Conservation (phyloP, 1,284 basidiomycete genomes). For the Macrocystidia cucumis region DNA sequence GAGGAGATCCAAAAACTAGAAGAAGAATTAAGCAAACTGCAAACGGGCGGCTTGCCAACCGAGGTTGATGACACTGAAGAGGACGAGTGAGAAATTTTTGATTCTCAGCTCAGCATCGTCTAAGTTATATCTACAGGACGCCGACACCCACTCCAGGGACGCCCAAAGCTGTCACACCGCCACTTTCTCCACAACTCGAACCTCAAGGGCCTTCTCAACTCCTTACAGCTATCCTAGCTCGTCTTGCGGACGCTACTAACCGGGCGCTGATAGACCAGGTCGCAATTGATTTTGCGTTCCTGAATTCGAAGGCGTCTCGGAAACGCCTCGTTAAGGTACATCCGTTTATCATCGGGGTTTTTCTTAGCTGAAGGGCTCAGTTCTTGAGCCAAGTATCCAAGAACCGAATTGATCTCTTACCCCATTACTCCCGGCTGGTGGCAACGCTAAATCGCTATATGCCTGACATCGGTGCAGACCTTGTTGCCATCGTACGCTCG, state of each 20-base stretch:
- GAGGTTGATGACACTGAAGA: constrained; percentile 30
- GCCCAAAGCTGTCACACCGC: constrained; percentile 53
- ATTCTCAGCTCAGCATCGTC: constrained; percentile 5
- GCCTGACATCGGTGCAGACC: constrained; percentile 84
- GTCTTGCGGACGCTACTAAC: constrained; percentile 90
- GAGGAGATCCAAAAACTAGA: constrained; percentile 64
- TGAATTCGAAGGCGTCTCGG: constrained; percentile 93
- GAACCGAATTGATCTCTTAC: constrained; percentile 85
- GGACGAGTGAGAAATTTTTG: constrained; percentile 37
- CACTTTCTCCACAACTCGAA: constrained; percentile 58
- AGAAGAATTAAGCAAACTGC: constrained; percentile 57
- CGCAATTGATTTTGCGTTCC: constrained; percentile 91
- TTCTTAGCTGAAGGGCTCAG: constrained; percentile 41
- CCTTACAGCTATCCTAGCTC: constrained; percentile 86
- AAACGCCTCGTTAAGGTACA: constrained; percentile 81
- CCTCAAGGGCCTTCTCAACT: constrained; percentile 90
- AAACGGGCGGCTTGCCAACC: constrained; percentile 15
- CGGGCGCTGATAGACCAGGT: constrained; percentile 90
- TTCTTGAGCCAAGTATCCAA: constrained; percentile 84
- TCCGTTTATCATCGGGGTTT: constrained; percentile 1
- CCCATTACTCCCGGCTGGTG: constrained; percentile 88
- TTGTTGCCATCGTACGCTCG: constrained; percentile 67
- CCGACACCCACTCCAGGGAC: constrained; percentile 61
- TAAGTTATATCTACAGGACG: constrained; percentile 23
- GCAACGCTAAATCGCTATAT: constrained; percentile 89